These are phyloP conservation scores for Starmera dryadoides DNA, from an alignment of 805 yeast species.

Conservation along the genomic window DNA sequence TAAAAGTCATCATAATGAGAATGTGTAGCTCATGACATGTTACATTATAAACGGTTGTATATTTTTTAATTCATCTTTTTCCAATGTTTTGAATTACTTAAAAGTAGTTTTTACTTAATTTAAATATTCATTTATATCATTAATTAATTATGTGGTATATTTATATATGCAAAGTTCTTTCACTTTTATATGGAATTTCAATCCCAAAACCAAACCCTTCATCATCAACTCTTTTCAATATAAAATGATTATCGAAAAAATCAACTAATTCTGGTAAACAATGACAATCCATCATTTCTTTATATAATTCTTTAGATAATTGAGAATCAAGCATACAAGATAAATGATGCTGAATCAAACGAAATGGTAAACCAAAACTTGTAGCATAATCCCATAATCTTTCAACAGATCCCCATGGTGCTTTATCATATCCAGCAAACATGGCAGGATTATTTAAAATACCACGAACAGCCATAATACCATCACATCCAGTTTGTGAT, in stretches of 20 bases:
- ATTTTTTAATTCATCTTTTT: no score
- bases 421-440: slow-evolving; percentile 61
- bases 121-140: background rate
- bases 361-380: slow-evolving; percentile 78
- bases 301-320: slow-evolving; percentile 38
- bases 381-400: slow-evolving; percentile 71
- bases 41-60: background rate
- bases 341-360: slow-evolving; percentile 81
- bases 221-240: slow-evolving; percentile 60
- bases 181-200: slow-evolving; percentile 51
- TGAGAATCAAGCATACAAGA: slow-evolving; percentile 73
- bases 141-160: background rate
- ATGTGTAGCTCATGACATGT: background rate
- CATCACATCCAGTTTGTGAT: slow-evolving; percentile 78
- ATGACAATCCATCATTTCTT: slow-evolving; percentile 56
- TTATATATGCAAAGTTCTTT: slow-evolving; percentile 21
- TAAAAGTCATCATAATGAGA: background rate
- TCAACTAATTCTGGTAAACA: slow-evolving; percentile 62
- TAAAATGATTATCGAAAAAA: slow-evolving; percentile 72
- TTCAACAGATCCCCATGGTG: slow-evolving; percentile 93
- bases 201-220: slow-evolving; percentile 53
- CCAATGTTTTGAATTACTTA: no score
- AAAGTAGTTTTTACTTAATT: background rate
- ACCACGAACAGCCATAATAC: slow-evolving; percentile 95
- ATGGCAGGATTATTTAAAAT: slow-evolving; percentile 79